Percentiles rank a stretch among this genome's conserved stretches.
Conservation (phyloP, 768 basidiomycete genomes). For the Jaapia argillacea region DNA sequence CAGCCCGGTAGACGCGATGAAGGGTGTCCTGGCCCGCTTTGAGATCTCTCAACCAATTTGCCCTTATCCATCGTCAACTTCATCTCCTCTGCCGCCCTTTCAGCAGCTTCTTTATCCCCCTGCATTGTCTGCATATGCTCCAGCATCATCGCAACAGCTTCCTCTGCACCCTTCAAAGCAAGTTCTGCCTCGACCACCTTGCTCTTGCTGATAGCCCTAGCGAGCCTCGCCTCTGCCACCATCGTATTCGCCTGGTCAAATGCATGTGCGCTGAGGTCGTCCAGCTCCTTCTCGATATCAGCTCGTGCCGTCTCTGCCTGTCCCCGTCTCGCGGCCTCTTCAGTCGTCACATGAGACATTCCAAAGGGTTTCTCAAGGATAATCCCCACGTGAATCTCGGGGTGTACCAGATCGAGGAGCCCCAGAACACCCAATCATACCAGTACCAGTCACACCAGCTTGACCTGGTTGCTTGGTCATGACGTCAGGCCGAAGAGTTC, state of each 20-base stretch:
- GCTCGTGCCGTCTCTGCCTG: constrained; percentile 77
- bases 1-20: constrained; percentile 48
- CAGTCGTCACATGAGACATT: too few species aligned
- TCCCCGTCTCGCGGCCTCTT: constrained; percentile 85
- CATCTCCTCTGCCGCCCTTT: constrained; percentile 40
- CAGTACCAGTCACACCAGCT: too few species aligned
- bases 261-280: constrained; percentile 83
- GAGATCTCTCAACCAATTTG: constrained; percentile 46
- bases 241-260: constrained; percentile 94
- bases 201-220: constrained; percentile 54
- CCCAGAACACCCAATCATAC: too few species aligned
- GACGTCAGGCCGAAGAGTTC: too few species aligned
- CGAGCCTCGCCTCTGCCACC: constrained; percentile 88
- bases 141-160: constrained; percentile 78
- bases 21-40: constrained; percentile 51
- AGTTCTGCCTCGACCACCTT: constrained; percentile 71
- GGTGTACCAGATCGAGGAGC: too few species aligned
- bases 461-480: too few species aligned
- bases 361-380: too few species aligned
- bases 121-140: constrained; percentile 71
- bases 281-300: constrained; percentile 88
- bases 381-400: too few species aligned
- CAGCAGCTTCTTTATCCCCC: constrained; percentile 54
- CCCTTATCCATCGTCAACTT: constrained; percentile 51
- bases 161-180: constrained; percentile 76